Evolutionary conservation across 192 early-diverging fungal genomes (phyloP).

Genomic region (Linnemannia exigua): DNA sequence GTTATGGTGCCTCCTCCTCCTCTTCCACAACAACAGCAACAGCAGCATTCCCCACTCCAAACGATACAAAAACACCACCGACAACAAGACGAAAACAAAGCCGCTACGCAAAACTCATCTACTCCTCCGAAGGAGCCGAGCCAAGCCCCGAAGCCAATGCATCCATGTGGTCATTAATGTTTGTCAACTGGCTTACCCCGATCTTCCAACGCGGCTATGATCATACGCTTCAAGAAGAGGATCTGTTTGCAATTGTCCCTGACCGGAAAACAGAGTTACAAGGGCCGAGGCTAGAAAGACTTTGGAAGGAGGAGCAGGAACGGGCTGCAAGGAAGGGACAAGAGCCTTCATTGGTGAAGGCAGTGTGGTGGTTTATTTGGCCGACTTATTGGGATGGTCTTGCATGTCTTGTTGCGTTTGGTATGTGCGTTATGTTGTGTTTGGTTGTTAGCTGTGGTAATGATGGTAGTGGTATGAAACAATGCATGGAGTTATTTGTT

Average conservation of each 20-base stretch:
- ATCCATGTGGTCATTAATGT: slow-evolving; percentile 26
- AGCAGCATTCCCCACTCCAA: neutral
- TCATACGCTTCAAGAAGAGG: slow-evolving; percentile 40
- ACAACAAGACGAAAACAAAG: neutral
- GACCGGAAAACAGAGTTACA: slow-evolving; percentile 21
- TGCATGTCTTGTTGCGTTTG: slow-evolving; percentile 3
- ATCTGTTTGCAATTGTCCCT: slow-evolving; percentile 49
- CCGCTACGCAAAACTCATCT: neutral
- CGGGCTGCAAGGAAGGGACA: neutral
- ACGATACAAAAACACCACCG: neutral
- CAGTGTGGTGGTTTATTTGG: slow-evolving; percentile 16
- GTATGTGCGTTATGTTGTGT: slow-evolving; percentile 5
- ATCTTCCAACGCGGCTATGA: slow-evolving; percentile 52
- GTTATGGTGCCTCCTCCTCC: neutral
- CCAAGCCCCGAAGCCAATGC: slow-evolving; percentile 36
- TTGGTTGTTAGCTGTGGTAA: no score
- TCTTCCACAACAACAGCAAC: neutral
- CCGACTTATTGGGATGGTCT: slow-evolving; percentile 27
- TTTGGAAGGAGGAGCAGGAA: slow-evolving; percentile 26
- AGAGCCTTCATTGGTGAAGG: slow-evolving; percentile 24
- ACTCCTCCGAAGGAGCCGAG: neutral
- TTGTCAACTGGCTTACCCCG: slow-evolving; percentile 48
- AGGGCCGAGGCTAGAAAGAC: neutral
- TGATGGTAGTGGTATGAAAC: no score
- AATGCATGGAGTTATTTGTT: neutral